Evolutionary conservation across 169 alveolate genomes (phyloP).

Genomic region (Babesia bigemina): DNA sequence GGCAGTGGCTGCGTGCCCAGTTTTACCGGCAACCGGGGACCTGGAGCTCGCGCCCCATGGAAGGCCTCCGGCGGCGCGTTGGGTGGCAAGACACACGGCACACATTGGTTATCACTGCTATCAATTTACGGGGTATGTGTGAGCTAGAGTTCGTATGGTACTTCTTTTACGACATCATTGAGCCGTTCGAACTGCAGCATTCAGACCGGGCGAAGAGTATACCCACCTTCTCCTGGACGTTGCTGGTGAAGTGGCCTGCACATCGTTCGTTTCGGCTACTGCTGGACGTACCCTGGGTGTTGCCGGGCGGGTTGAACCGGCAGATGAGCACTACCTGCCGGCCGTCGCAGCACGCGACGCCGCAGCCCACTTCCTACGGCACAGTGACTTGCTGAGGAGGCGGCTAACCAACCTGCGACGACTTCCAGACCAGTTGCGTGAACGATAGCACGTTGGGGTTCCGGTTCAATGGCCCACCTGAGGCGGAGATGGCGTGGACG

Average conservation of each 20-base stretch:
- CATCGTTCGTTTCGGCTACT: background rate
- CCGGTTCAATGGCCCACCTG: conserved; percentile 56
- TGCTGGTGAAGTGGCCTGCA: conserved; percentile 42
- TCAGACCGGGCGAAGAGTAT: background rate
- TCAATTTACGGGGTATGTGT: background rate
- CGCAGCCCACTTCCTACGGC: conserved; percentile 63
- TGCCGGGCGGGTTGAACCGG: conserved; percentile 65
- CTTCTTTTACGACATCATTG: background rate
- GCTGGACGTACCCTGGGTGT: conserved; percentile 52
- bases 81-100: background rate
- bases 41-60: conserved; percentile 29
- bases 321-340: conserved; percentile 48
- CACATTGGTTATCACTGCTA: background rate
- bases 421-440: conserved; percentile 59
- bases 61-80: conserved; percentile 4
- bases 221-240: conserved; percentile 54
- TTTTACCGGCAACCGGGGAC: background rate
- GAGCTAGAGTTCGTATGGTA: background rate
- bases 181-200: conserved; percentile 18
- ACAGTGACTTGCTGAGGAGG: background rate
- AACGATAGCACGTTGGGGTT: conserved; percentile 65
- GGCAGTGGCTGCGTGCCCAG: background rate
- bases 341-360: conserved; percentile 54
- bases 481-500: background rate
- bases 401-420: conserved; percentile 40